Base-by-base conservation (phyloP, 345 rosid genomes). In the Bruguiera sexangula region DNA sequence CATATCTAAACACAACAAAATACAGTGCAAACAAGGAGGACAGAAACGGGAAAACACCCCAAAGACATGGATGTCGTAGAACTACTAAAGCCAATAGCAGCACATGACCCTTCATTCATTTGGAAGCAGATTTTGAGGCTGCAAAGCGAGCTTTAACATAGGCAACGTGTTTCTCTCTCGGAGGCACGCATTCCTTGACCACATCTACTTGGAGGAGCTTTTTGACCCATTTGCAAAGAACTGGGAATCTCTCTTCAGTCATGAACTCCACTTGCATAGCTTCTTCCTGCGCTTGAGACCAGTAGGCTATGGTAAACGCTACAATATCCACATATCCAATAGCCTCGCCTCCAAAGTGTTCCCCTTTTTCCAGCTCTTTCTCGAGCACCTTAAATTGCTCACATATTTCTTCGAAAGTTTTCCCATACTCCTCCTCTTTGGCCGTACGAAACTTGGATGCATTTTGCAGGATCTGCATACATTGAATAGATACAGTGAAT, bases 251-350 rank as follows among this genome's bases (percentile, higher is more conserved):
- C 31, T 61, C 63, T 61, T 73, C 62, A 18, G 30, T 73, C 1
- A 52, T 5, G 9, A 53, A 3, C 24, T 34, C 51, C 3, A 29
- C 22, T 27, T 37, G 37, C 51, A 3, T 13, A 29, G 29, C 62
- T 51, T 67, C 72, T 52, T 62, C 43, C 26, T 0, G 6, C 32
- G 54, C 16, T n/a, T 54, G 43, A 68, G 27, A 61, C 46, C 26
- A 21, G 31, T 53, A 26, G 29, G 22, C 32, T 29, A 39, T 34
- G 27, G 6, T 51, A 26, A 73, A 52, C 24, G 18, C 26, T n/a
- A 39, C 62, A 54, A 67, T 61, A 34, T 73, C 77, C n/a, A 73
- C 3, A 22, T 56, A 67, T 20, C 77, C 72, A 61, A 73, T 67
- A 10, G 22, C 20, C 26, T 67, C 68, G 32, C 72, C 77, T 61